Evolutionary conservation across 257 asterid genomes (phyloP).

Genomic region (Solanum boliviense): DNA sequence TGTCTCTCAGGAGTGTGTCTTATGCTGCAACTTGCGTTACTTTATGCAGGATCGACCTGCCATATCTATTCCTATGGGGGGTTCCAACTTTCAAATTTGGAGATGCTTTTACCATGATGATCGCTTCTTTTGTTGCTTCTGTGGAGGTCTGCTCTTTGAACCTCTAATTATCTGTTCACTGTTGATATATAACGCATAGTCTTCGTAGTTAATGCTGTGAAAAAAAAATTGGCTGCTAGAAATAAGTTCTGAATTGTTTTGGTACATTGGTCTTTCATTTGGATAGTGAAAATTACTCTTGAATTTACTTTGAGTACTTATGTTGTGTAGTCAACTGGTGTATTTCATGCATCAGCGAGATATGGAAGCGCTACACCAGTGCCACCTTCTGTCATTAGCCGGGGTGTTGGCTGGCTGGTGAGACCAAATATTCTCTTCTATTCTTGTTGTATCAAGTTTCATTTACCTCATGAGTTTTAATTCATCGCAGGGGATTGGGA

Average conservation of each 20-base stretch:
- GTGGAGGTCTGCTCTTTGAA: slow-evolving; percentile 35
- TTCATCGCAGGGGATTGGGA: slow-evolving; percentile 50
- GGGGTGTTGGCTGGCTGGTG: slow-evolving; percentile 88
- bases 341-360: slow-evolving; percentile 76
- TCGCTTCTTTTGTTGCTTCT: slow-evolving; percentile 68
- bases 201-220: not conserved
- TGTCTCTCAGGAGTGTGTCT: not conserved
- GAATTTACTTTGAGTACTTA: not conserved
- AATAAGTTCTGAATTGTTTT: not conserved
- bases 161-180: not conserved
- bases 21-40: not conserved
- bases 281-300: not conserved
- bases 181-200: not conserved
- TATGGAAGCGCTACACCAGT: slow-evolving; percentile 83
- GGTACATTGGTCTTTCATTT: not conserved
- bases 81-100: slow-evolving; percentile 56
- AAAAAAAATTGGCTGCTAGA: not conserved
- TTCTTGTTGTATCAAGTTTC: not conserved
- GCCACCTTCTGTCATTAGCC: slow-evolving; percentile 75
- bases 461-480: not conserved
- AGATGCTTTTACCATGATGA: slow-evolving; percentile 35
- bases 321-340: slow-evolving; percentile 52
- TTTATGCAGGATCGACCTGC: slow-evolving; percentile 45
- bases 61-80: slow-evolving; percentile 88
- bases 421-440: not conserved